Evolutionary conservation across 148 eudicot genomes (phyloP), one percentile per base, ranked within the genome.

Genomic region (Fagopyrum esculentum): DNA sequence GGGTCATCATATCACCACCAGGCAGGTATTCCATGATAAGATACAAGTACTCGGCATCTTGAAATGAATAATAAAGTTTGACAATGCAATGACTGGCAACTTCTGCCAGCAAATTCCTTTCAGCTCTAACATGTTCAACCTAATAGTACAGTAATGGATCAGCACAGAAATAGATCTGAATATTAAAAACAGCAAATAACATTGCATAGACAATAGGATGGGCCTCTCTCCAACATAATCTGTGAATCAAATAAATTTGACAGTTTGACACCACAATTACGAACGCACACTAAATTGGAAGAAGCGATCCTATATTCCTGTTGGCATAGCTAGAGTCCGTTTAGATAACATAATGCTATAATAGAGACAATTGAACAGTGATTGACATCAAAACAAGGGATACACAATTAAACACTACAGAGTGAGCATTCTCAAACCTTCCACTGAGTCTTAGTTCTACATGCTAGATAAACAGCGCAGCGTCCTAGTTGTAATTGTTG

Each of bases 111-210:
- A 93, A 80, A 83, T 93, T 91, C 81, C 98, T 91, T 84, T 93
- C 98, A 54, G 98, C 92, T 83, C 94, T 87, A 54, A 93, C 98
- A 88, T 93, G 98, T 78, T 91, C 98, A 82, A 93, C 98, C 98
- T 93, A 73, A 46, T 12, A 76, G 75, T 22, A 57, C 76, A 78
- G 35, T 70, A 4, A 29, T 44, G 69, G 66, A 79, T 59, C 12
- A 82, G 73, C 46, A 56, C 77, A 69, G 69, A 3, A 26, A 60
- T 75, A 60, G 49, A 61, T 54, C 10, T 60, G 43, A 26, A 55
- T 4, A 15, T 12, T 19, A 22, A 22, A 26, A 30, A 60, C 35
- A 22, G 43, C 66, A 60, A 60, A 7, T 12, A 4, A 26, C 9
- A 22, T 22, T 13, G 30, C 17, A 15, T 5, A 66, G 16, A 12